Evolutionary conservation across 2,329 filamentous ascomycete species (phyloP).

Genomic region (Xylaria sp.): DNA sequence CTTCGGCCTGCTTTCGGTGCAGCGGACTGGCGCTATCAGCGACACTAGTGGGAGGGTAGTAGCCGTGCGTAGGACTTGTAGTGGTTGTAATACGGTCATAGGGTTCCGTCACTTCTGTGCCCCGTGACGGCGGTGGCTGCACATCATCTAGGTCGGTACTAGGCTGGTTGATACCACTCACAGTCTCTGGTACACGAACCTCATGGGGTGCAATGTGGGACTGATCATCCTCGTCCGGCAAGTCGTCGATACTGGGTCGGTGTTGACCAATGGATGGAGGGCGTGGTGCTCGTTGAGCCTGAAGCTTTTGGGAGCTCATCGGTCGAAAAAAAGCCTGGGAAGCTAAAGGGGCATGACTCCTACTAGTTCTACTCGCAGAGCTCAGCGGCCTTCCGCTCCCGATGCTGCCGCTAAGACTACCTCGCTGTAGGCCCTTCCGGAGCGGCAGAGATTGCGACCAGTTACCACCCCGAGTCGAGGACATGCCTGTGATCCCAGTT

Average conservation of each 20-base stretch:
- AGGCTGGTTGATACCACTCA: constrained; percentile 50
- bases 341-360: constrained; percentile 89
- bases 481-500: constrained; percentile 64
- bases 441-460: constrained; percentile 68
- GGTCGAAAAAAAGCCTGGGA: constrained; percentile 94
- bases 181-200: constrained; percentile 59
- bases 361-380: constrained; percentile 79
- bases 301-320: constrained; percentile 95
- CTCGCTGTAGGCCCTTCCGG: constrained; percentile 61
- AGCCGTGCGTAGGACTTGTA: constrained; percentile 75
- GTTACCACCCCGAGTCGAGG: constrained; percentile 58
- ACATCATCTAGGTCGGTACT: constrained; percentile 60
- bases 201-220: constrained; percentile 67
- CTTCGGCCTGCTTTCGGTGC: constrained; percentile 61
- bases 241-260: constrained; percentile 49
- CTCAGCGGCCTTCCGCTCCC: constrained; percentile 67
- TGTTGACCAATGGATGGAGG: constrained; percentile 57
- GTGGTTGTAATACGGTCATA: constrained; percentile 78
- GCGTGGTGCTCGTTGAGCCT: constrained; percentile 78
- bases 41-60: constrained; percentile 69
- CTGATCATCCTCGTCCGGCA: constrained; percentile 52
- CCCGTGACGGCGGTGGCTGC: constrained; percentile 76
- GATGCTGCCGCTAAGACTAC: constrained; percentile 56
- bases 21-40: constrained; percentile 84
- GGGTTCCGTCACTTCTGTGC: constrained; percentile 82